phyloP scores from a whole-genome alignment of 306 rosid species.

The Castanea sativa region DNA sequence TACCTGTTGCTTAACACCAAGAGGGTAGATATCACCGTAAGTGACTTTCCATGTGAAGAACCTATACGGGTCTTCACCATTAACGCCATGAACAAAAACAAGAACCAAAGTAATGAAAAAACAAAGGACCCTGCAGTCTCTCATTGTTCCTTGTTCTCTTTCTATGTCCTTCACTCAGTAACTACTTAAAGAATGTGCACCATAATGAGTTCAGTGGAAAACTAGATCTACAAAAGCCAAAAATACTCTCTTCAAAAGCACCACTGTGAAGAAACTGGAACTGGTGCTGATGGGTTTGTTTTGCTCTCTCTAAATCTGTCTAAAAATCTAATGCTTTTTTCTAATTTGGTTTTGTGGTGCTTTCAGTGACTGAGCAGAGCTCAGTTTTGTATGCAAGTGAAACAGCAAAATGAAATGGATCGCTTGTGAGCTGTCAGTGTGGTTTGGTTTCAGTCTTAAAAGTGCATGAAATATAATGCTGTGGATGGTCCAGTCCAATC shows the following conservation, averaged over 20 bases:
- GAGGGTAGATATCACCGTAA: conserved; percentile 82
- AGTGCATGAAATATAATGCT: background rate
- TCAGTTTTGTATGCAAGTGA: conserved; percentile 11
- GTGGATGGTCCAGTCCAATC: conserved; percentile 6
- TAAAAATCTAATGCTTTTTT: background rate
- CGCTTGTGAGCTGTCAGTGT: conserved; percentile 38
- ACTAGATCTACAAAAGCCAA: conserved; percentile 8
- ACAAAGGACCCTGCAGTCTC: conserved; percentile 14
- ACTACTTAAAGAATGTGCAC: background rate
- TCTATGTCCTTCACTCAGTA: background rate
- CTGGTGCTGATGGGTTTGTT: background rate
- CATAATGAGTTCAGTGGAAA: background rate
- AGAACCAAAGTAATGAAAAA: conserved; percentile 27
- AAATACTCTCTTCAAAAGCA: background rate
- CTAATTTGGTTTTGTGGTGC: background rate
- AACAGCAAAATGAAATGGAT: conserved; percentile 20
- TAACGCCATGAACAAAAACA: conserved; percentile 33
- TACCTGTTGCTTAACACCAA: conserved; percentile 93
- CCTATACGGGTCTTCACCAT: conserved; percentile 78
- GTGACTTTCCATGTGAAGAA: conserved; percentile 88
- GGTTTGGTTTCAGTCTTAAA: background rate
- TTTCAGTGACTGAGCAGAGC: background rate
- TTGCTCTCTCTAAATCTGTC: conserved; percentile 9
- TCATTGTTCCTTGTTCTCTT: conserved; percentile 3
- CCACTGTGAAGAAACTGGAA: background rate